Base-by-base conservation (phyloP, 345 rosid genomes). In the Salix viminalis region DNA sequence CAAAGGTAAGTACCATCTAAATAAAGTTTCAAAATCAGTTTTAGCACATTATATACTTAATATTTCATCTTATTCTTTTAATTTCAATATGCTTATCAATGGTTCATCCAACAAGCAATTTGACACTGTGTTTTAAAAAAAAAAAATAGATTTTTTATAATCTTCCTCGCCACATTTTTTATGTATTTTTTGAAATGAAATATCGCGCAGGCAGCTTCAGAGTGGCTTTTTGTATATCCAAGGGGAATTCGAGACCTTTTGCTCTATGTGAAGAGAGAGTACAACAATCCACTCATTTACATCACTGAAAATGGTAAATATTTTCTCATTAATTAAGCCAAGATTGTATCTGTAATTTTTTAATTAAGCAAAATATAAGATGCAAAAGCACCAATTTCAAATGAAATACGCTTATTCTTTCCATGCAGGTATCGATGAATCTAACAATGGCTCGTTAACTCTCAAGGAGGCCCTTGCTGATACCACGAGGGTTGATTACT, bases 241-340 rank as follows among this genome's bases (percentile, higher is more conserved):
- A 61, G 71, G 28, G 76, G 83, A 21, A 32, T 80, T 32, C 41
- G 70, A 52, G 71, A 80, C 28, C 36, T 80, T 32, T 36, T 75
- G 32, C 30, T 32, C 13, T 80, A 75, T 50, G 42, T 34, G 10
- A 75, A 65, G 61, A 44, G 36, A 1, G 83, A 83, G 39, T 88
- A 88, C 69, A 77, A 67, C 5, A 76, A 79, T 73, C 87, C 87
- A 4, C 42, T 85, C 50, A 79, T 84, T 34, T 86, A 82, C 80
- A 81, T 88, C 18, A 88, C 88, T 0, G 89, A 88, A 50, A 83
- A 88, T 64, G 89, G 89, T 86, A 75, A 70, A 14, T 1, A 65
- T 8, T 34, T 36, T 46, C 28, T 28, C 56, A 52, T 26, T 4
- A 19, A 42, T 36, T 36, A 36, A 42, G 46, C 46, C 46, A 0